Evolutionary conservation across 108 stramenopile genomes (phyloP), one percentile per base, ranked within the genome.

Genomic region (Skeletonema costatum): DNA sequence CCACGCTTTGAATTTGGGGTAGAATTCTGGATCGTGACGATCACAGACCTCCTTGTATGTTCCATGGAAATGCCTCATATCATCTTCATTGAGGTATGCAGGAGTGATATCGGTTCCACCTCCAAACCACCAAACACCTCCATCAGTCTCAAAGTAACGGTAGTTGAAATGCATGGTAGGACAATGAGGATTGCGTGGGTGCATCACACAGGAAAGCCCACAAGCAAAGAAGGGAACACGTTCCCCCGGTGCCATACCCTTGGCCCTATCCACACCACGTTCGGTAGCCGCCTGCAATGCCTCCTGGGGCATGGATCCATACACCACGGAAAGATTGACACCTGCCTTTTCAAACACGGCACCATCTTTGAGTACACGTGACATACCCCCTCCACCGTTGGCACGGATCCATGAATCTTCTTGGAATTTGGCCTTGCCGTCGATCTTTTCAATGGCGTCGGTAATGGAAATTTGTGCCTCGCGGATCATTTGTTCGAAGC

Each of bases 131-230:
- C 99, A 99, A 5, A 93, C 96, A n/a, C 97, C 97, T 59, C 96
- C 97, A 72, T 97, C 97, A 12, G 98, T 99, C 85, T 99, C 97
- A 82, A 99, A 99, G 86, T 98, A 98, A 5, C 99, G 92, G 87
- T 98, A 99, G 88, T 99, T 99, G 90, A 99, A 98, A 84, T 99
- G 99, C 97, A 98, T 99, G 42, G 99, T 99, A 30, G 99, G 98
- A 64, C 92, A 93, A 84, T 79, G 70, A 0, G 99, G 99, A 82
- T 99, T 99, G 66, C 91, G 87, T 13, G 99, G 99, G 69, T 99
- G 99, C 96, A 99, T 99, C 30, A 99, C 99, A 64, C 95, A 92
- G 53, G 85, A 87, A 63, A 99, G 71, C 25, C 99, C 99, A 69
- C 96, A 96, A 2, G 98, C 99, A 76, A 98, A 99, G 87, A 99